These are phyloP conservation scores for Paxillus ammoniavirescens DNA, from an alignment of 768 basidiomycete genomes.

Conservation along the genomic window DNA sequence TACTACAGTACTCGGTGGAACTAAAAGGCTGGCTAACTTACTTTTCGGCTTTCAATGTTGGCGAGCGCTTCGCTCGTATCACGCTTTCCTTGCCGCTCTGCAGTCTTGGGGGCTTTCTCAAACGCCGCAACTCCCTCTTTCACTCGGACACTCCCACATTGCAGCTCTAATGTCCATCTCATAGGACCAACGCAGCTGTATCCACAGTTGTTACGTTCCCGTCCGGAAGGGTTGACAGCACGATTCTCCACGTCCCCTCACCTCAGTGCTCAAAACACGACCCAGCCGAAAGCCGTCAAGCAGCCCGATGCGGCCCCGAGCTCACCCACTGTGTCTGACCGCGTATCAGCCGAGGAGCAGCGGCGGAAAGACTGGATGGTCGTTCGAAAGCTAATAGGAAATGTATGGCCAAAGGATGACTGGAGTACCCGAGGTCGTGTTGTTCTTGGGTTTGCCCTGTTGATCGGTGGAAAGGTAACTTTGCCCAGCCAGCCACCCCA, in stretches of 20 bases:
- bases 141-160: neutral
- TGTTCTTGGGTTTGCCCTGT: constrained; percentile 72
- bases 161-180: neutral
- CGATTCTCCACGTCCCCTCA: constrained; percentile 20
- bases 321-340: constrained; percentile 5
- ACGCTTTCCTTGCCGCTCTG: constrained; percentile 19
- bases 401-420: constrained; percentile 91
- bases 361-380: constrained; percentile 84
- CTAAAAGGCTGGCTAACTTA: neutral
- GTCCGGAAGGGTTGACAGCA: neutral
- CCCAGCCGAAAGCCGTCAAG: neutral
- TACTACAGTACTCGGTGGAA: no score
- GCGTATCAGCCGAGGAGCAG: constrained; percentile 43
- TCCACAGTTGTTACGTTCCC: constrained; percentile 3
- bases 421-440: constrained; percentile 83
- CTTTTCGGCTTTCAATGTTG: constrained; percentile 19
- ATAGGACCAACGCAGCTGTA: constrained; percentile 5
- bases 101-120: constrained; percentile 9
- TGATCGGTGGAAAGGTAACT: constrained; percentile 83
- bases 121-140: constrained; percentile 2
- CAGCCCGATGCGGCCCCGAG: neutral
- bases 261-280: constrained; percentile 6
- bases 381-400: constrained; percentile 74
- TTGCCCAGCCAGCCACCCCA: neutral
- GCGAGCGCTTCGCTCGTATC: constrained; percentile 10